Conservation (phyloP, 1,284 basidiomycete species). For the Apiotrichum laibachii region DNA sequence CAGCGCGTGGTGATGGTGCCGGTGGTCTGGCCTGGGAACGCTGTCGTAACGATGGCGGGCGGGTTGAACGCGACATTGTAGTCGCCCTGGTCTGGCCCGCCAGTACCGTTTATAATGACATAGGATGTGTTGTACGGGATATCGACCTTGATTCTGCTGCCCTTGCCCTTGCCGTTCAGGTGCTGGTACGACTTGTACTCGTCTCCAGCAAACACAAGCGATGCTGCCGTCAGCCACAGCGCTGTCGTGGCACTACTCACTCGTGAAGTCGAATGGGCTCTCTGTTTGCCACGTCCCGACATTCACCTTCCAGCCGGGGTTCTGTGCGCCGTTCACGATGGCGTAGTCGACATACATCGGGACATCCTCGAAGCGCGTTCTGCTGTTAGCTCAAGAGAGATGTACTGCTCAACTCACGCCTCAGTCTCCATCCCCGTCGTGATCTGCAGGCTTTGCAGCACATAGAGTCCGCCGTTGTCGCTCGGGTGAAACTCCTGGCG, state of each 20-base stretch:
- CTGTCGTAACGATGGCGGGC: not conserved
- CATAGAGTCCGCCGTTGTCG: not conserved
- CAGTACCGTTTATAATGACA: not conserved
- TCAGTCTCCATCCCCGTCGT: not conserved
- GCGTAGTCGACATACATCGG: not conserved
- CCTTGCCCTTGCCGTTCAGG: not conserved
- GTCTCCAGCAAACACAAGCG: no score
- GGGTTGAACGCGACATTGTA: not conserved
- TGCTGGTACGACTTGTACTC: not conserved
- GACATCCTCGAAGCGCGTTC: not conserved
- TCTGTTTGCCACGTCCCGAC: not conserved
- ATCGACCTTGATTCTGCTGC: not conserved
- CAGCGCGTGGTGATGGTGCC: not conserved
- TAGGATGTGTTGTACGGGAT: not conserved
- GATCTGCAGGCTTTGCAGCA: not conserved
- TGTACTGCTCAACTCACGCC: not conserved
- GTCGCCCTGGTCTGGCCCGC: not conserved
- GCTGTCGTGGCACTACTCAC: not conserved
- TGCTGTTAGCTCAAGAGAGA: no score
- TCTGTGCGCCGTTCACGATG: not conserved
- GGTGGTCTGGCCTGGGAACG: not conserved
- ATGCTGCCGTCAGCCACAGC: not conserved
- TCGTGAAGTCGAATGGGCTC: not conserved
- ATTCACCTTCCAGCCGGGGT: not conserved
- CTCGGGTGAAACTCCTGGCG: not conserved